Evolutionary conservation across 2,329 filamentous ascomycete genomes (phyloP).

Genomic region (Trichoderma hamatum): DNA sequence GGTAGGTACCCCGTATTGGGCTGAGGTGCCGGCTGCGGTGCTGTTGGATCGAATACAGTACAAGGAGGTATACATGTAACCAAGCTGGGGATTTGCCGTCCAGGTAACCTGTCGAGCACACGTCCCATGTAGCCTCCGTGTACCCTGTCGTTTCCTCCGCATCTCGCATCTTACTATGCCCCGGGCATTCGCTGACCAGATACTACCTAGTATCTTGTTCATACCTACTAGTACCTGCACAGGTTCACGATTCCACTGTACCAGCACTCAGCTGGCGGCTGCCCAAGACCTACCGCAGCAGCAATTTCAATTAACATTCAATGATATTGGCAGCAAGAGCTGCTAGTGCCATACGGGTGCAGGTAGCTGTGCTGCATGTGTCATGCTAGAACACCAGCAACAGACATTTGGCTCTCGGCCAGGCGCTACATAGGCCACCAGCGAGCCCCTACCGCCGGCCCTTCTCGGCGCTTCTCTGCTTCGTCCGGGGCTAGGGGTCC

Average conservation of each 20-base stretch:
- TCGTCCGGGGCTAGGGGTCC: constrained; percentile 19
- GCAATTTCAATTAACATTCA: neutral
- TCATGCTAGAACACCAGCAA: constrained; percentile 12
- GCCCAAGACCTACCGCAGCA: neutral
- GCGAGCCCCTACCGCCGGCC: constrained; percentile 34
- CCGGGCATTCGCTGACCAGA: neutral
- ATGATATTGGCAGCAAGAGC: neutral
- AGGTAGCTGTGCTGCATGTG: neutral
- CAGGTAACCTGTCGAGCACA: neutral
- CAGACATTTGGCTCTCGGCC: neutral
- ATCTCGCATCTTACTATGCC: neutral
- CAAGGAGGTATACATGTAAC: neutral
- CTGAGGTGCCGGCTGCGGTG: neutral
- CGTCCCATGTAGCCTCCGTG: neutral
- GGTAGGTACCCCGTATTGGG: neutral
- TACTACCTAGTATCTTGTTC: neutral
- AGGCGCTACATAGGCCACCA: constrained; percentile 4
- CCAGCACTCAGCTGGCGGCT: too few relatives aligned
- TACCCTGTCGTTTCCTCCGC: neutral
- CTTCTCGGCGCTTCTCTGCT: constrained; percentile 44
- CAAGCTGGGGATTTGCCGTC: neutral
- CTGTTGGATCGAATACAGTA: neutral
- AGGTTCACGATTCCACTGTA: too few relatives aligned
- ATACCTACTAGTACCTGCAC: neutral
- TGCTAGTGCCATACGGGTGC: too few relatives aligned